phyloP scores from a whole-genome alignment of 805 yeast species.

The Metschnikowia shivogae region DNA sequence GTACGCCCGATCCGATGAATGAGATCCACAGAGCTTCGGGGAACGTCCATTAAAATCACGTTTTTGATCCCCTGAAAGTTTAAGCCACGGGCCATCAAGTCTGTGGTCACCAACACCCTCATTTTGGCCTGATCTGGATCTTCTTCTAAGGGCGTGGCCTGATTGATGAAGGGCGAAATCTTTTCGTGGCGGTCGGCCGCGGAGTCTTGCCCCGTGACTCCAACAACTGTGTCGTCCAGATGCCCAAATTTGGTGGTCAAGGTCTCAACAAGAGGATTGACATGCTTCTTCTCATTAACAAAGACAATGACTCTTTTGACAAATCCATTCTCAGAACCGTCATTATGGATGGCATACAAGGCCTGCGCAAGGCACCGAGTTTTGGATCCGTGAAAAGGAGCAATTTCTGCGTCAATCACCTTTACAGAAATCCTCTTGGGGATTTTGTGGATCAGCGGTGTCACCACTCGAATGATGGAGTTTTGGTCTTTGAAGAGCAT shows the following conservation, averaged over 20 bases:
- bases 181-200: conserved; percentile 55
- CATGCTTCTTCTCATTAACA: conserved; percentile 70
- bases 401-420: conserved; percentile 67
- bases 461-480: conserved; percentile 51
- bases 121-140: conserved; percentile 32
- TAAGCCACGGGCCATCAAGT: conserved; percentile 83
- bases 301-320: conserved; percentile 82
- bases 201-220: conserved; percentile 62
- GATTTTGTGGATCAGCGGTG: conserved; percentile 82
- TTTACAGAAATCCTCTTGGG: conserved; percentile 71
- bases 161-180: conserved; percentile 59
- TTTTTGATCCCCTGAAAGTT: conserved; percentile 80
- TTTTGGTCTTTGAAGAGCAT: conserved; percentile 60
- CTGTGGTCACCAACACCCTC: conserved; percentile 81
- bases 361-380: conserved; percentile 84
- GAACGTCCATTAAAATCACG: conserved; percentile 80
- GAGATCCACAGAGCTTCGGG: conserved; percentile 77
- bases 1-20: conserved; percentile 93
- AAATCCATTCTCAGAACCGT: conserved; percentile 71
- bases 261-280: conserved; percentile 51
- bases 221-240: conserved; percentile 46
- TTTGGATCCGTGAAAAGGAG: conserved; percentile 84
- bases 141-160: conserved; percentile 45
- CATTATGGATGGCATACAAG: conserved; percentile 76
- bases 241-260: conserved; percentile 41